Conservation (phyloP, 768 basidiomycete species). For the Saitozyma sp. region DNA sequence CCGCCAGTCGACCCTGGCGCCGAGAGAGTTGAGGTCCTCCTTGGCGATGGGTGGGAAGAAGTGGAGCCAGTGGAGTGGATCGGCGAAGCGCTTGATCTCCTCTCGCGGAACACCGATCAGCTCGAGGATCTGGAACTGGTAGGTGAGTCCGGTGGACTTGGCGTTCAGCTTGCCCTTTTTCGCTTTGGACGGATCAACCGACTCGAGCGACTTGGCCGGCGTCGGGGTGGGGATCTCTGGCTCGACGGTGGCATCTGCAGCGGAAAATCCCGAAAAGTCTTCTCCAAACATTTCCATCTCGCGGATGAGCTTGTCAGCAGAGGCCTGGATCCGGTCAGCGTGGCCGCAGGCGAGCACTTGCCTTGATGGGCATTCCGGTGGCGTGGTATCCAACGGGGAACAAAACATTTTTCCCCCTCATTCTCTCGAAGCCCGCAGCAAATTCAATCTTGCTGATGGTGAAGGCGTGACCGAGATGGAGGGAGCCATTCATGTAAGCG, state of each 20-base stretch:
- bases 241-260: conserved; percentile 8
- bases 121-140: conserved; percentile 99
- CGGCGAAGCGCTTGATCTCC: conserved; percentile 95
- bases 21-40: conserved; percentile 82
- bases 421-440: conserved; percentile 86
- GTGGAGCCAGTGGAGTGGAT: conserved; percentile 86
- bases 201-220: conserved; percentile 45
- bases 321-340: conserved; percentile 62
- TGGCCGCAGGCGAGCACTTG: conserved; percentile 53
- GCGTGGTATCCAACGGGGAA: conserved; percentile 99
- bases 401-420: conserved; percentile 89
- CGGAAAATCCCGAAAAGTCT: conserved; percentile 73
- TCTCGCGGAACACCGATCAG: conserved; percentile 81
- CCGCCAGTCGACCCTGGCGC: conserved; percentile 97
- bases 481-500: conserved; percentile 97
- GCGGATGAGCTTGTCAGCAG: conserved; percentile 95
- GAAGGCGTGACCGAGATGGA: conserved; percentile 97
- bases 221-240: conserved; percentile 52
- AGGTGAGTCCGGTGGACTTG: conserved; percentile 88
- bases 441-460: conserved; percentile 99
- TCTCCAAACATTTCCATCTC: conserved; percentile 95
- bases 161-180: conserved; percentile 94
- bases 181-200: conserved; percentile 62
- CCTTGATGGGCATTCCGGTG: conserved; percentile 99
- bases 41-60: conserved; percentile 96